Conservation (phyloP, 768 basidiomycete species). For the Suillus weaverae region DNA sequence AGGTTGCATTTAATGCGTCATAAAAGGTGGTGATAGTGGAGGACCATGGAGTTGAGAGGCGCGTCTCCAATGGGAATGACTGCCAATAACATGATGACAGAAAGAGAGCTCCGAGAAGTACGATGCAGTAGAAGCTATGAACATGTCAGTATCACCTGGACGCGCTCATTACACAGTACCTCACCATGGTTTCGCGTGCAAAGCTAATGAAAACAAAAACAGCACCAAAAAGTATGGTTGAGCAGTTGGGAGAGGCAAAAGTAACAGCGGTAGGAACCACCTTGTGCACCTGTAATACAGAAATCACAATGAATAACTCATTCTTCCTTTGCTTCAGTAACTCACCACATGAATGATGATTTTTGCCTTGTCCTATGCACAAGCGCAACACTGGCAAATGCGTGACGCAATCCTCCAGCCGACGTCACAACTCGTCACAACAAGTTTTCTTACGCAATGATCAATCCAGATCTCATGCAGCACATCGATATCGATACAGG, state of each 20-base stretch:
- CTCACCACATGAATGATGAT: conserved; percentile 58
- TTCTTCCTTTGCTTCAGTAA: conserved; percentile 16
- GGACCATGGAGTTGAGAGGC: conserved; percentile 65
- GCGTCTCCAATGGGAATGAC: conserved; percentile 65
- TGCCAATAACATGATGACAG: conserved; percentile 91
- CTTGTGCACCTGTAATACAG: conserved; percentile 66
- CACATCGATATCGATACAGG: neutral
- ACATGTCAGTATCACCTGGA: conserved; percentile 13
- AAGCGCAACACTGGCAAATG: neutral
- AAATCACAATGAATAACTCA: conserved; percentile 1
- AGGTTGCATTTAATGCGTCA: conserved; percentile 57
- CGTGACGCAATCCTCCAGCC: neutral
- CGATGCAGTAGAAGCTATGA: conserved; percentile 81
- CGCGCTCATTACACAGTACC: conserved; percentile 24
- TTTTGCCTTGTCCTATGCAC: neutral
- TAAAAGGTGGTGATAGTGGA: conserved; percentile 72
- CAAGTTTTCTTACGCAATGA: neutral
- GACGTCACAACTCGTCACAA: neutral
- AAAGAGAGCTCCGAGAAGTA: conserved; percentile 79
- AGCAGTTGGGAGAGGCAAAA: conserved; percentile 78
- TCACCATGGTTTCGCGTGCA: conserved; percentile 85
- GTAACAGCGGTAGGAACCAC: conserved; percentile 78
- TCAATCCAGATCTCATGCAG: neutral
- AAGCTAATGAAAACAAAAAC: conserved; percentile 72
- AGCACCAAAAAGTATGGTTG: conserved; percentile 77